Evolutionary conservation across 2,329 filamentous ascomycete species (phyloP), one percentile per base, ranked within the genome.

Genomic region (Penicillium hesseltinei): DNA sequence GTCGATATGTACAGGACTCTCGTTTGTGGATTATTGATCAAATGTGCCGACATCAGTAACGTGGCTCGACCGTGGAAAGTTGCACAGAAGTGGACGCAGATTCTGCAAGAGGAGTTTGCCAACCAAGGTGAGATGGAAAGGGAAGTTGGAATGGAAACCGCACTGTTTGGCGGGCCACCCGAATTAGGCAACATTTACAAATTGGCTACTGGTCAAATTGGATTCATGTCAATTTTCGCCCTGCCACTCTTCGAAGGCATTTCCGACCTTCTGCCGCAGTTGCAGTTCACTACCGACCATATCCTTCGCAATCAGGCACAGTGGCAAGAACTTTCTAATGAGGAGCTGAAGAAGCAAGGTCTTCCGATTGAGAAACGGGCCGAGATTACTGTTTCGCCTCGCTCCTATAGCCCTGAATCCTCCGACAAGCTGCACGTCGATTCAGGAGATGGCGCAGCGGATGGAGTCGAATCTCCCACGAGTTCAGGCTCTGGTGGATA

Each of bases 31-130:
- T 78, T 99, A 56, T 79, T 99, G 58, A 97, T 99, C 77, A 99
- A 99, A 74, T 97, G 94, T 72, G 94, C 94, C 39, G 94, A 99
- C 74, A 97, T 99, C 70, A 97, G 93, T 78, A 99, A 99, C 72
- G 94, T 97, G 73, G 92, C 92, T 54, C 87, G 94, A 56, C 88
- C 87, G 56, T 92, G 94, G 72, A 83, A 88, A 56, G 86, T 92
- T 27, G 94, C 94, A 23, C 81, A 91, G 43, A 83, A 88, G 71
- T 99, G 94, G 94, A 96, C 94, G 68, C 84, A 89, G 67, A 92
- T 96, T 46, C 81, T 99, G n/a, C 93, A 94, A 17, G 90, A 96
- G 61, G 94, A 99, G 72, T 97, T 97, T 68, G 88, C 92, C 38
- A 87, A 94, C 50, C 94, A 99, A 76, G 91, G 91, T 1, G 85